Evolutionary conservation across 345 rosid species (phyloP).

Genomic region (Laguncularia racemosa): DNA sequence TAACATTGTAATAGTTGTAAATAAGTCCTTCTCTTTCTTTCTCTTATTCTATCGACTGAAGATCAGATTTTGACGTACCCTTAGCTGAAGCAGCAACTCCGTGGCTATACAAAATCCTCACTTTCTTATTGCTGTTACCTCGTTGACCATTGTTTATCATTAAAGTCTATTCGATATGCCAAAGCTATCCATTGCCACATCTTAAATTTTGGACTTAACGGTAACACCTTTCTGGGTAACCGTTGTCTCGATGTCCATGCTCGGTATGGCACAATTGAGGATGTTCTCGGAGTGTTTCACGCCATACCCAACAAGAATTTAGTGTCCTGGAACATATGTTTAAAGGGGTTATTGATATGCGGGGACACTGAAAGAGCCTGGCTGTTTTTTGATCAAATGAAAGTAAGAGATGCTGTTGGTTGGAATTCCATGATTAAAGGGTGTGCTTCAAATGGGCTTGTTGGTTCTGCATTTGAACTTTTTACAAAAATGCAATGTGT

Average conservation of each 20-base stretch:
- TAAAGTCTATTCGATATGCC: slow-evolving; percentile 23
- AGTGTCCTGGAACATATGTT: slow-evolving; percentile 61
- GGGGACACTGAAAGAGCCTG: slow-evolving; percentile 22
- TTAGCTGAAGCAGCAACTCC: slow-evolving; percentile 24
- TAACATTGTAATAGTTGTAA: too few relatives aligned
- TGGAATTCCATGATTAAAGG: slow-evolving; percentile 70
- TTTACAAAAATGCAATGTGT: slow-evolving; percentile 45
- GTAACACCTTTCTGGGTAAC: slow-evolving; percentile 53
- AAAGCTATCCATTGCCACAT: slow-evolving; percentile 49
- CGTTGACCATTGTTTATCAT: slow-evolving; percentile 33
- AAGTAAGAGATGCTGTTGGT: slow-evolving; percentile 54
- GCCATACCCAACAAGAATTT: slow-evolving; percentile 37
- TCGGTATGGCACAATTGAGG: slow-evolving; percentile 26
- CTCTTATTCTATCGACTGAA: too few relatives aligned
- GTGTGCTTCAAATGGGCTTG: slow-evolving; percentile 32
- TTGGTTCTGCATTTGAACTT: slow-evolving; percentile 23
- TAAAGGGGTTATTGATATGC: slow-evolving; percentile 29
- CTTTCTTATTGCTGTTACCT: slow-evolving; percentile 29
- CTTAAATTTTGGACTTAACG: slow-evolving; percentile 43
- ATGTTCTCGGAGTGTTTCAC: slow-evolving; percentile 35
- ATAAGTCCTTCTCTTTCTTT: too few relatives aligned
- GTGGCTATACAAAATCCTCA: slow-evolving; percentile 25
- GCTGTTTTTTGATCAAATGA: slow-evolving; percentile 56
- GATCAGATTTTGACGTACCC: slow-evolving; percentile 30
- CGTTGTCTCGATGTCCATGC: slow-evolving; percentile 62